phyloP scores from a whole-genome alignment of 768 basidiomycete species.

The Lenzites betulinus region DNA sequence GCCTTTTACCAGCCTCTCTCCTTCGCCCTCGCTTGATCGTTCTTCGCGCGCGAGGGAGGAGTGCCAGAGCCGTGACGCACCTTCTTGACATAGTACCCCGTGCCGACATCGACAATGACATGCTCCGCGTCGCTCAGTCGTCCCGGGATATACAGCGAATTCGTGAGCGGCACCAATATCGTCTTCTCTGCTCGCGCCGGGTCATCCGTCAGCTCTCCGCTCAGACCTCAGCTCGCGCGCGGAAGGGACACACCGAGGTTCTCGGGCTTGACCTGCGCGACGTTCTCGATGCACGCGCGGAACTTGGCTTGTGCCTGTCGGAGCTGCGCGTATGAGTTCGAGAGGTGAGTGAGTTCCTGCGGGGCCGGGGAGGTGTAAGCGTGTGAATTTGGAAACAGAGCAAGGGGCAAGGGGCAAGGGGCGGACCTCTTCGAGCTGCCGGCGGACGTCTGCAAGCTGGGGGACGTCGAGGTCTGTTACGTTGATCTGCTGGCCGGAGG shows the following conservation, averaged over 20 bases:
- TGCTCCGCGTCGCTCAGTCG: constrained; percentile 80
- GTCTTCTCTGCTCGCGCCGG: constrained; percentile 64
- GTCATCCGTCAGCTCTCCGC: neutral
- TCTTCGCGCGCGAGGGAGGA: no score
- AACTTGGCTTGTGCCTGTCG: constrained; percentile 95
- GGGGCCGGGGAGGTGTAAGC: neutral
- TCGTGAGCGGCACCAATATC: constrained; percentile 89
- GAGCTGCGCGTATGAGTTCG: constrained; percentile 88
- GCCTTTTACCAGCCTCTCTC: no score
- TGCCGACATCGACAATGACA: constrained; percentile 94
- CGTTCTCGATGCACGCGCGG: constrained; percentile 80
- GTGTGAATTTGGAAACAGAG: neutral
- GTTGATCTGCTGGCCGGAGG: constrained; percentile 64
- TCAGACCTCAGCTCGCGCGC: neutral
- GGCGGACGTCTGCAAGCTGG: constrained; percentile 86
- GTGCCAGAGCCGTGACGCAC: constrained; percentile 42
- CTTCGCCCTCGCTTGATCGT: no score
- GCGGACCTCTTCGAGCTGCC: constrained; percentile 88
- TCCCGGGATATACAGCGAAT: constrained; percentile 94
- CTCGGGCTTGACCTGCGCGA: constrained; percentile 68
- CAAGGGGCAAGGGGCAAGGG: neutral
- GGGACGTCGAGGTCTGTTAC: constrained; percentile 81
- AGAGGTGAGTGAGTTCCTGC: constrained; percentile 91
- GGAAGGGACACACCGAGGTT: constrained; percentile 54
- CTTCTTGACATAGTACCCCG: constrained; percentile 96